Evolutionary conservation across 2,329 filamentous ascomycete genomes (phyloP), one percentile per base, ranked within the genome.

Genomic region (Verticillium nonalfalfae): DNA sequence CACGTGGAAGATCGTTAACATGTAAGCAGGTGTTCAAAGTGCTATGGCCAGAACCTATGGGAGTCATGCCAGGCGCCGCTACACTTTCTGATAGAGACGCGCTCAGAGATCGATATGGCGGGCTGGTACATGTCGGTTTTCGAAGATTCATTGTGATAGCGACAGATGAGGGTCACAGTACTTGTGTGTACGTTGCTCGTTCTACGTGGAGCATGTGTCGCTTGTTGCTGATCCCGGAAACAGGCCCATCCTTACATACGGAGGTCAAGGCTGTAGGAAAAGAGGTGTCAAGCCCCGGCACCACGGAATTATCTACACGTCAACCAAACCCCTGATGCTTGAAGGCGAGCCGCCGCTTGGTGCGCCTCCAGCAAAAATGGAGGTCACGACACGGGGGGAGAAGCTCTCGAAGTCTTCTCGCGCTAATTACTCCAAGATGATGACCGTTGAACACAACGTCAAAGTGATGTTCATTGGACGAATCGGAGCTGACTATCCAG

Each of bases 361-460:
- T 0, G 84, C 81, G 58, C 38, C 66, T 0, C 77, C 83, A 0
- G 75, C 85, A 39, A 72, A 71, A 34, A 74, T 83, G 52, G 69
- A 75, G 1, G 76, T 85, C 21, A 73, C 69, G 21, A 71, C 74
- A 4, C 70, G 73, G 14, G 75, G 73, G 36, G 81, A 85, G 62
- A 77, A 71, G 60, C 74, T 86, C 7, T 74, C 74, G 11, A 74
- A 66, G 35, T 78, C 81, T 63, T 86, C 84, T 13, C 79, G 84
- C 5, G 77, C 85, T 65, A 85, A 86, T 70, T 86, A 85, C 69
- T 79, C 81, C 5, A 85, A 85, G 64, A 72, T 82, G 6, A 75
- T 79, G 34, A 83, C 81, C 3, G 75, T 86, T 33, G 82, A 85
- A 68, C 84, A 86, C 71, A 86, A 86, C 66, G 73, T 80, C 66